Evolutionary conservation across 2,329 filamentous ascomycete species (phyloP), one percentile per base, ranked within the genome.

Genomic region (Ceratocystis harringtonii): DNA sequence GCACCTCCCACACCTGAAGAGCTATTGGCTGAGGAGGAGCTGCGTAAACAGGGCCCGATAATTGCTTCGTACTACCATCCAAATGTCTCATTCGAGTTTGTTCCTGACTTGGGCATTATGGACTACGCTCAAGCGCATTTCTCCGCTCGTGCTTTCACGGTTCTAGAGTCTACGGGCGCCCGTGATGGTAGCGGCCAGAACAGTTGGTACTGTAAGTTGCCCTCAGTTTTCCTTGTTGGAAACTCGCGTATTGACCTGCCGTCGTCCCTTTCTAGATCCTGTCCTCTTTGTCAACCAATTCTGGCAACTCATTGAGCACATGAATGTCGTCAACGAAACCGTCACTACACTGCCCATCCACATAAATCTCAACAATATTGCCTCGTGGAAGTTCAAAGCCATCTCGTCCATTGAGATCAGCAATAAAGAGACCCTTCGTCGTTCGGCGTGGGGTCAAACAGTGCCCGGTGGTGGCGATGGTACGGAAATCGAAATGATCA

Each of bases 401-500:
- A 84, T 95, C 76, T 82, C 92, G 1, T 88, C 86, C 66, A 83
- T 97, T 71, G 94, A 99, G 72, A 84, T 91, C 71, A 91, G 88
- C 71, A 86, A 92, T 70, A 95, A 95, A 76, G 85, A 94, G 71
- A 87, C 87, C 67, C 86, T 89, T 52, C 84, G 85, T 58, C 86
- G 90, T 73, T 88, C 89, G 62, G 90, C 91, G 1, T 84, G 82
- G 66, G 91, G 90, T 58, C 80, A 84, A 44, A 78, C 85, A 2
- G 79, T 88, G 5, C 84, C 90, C 0, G 87, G 87, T 44, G 89
- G 88, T 65, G 89, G 92, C 66, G 94, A 97, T 73, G 94, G 94
- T 52, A 89, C 83, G 66, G 94, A 99, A 76, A 89, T 97, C 71
- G 94, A 99, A 74, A 90, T 96, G 83, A 86, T 99, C 79, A 99